Percentiles rank a stretch among this genome's conserved stretches.
These are phyloP conservation scores for Lodderomyces parapsilosis DNA, from an alignment of 1,139 yeast species.

Conservation along the genomic window DNA sequence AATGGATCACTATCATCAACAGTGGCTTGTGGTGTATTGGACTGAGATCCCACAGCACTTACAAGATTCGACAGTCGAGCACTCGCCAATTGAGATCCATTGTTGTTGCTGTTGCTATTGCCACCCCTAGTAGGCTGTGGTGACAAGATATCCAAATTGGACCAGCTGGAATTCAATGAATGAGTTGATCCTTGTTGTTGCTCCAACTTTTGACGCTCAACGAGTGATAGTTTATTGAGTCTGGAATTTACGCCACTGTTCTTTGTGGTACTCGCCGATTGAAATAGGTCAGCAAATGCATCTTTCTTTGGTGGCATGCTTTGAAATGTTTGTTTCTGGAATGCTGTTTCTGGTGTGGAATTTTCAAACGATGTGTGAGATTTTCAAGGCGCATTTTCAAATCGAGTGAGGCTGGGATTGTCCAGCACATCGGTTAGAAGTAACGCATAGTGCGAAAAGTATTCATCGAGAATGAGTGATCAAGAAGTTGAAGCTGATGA, in stretches of 20 bases:
- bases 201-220: slow-evolving; percentile 22
- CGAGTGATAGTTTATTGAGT: slow-evolving; percentile 18
- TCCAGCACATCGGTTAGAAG: neutral
- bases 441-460: neutral
- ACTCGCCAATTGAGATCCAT: slow-evolving; percentile 9
- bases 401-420: neutral
- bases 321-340: neutral
- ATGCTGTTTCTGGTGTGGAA: neutral
- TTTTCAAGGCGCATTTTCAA: neutral
- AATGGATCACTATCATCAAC: slow-evolving; percentile 18
- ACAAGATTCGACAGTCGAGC: neutral
- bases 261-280: slow-evolving; percentile 25
- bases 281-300: slow-evolving; percentile 49
- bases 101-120: neutral
- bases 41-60: neutral
- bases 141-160: slow-evolving; percentile 22
- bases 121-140: slow-evolving; percentile 6
- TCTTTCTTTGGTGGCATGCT: slow-evolving; percentile 40
- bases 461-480: neutral
- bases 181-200: slow-evolving; percentile 7
- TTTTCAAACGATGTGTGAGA: no score
- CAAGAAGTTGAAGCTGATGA: slow-evolving; percentile 31
- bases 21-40: neutral
- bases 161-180: slow-evolving; percentile 17
- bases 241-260: slow-evolving; percentile 10